Conservation (phyloP, 495 filamentous ascomycete genomes). For the Talaromyces liani region DNA sequence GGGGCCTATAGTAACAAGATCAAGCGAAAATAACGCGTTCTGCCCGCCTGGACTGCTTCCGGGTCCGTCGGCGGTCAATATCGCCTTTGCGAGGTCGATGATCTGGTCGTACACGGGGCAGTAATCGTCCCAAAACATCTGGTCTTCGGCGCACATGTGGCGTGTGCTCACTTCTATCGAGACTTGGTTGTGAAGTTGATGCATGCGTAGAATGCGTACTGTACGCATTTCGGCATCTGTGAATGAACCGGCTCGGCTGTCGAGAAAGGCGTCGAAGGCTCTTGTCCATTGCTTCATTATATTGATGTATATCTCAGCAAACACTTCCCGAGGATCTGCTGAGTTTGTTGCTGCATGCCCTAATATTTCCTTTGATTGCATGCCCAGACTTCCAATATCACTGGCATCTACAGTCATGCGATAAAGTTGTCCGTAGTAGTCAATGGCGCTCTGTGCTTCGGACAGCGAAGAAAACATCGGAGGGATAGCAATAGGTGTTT, state of each 20-base stretch:
- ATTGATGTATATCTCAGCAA: not conserved
- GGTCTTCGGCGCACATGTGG: not conserved
- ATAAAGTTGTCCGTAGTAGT: constrained; percentile 1
- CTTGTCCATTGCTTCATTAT: constrained; percentile 1
- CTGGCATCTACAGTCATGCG: not conserved
- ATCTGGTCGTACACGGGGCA: constrained; percentile 8
- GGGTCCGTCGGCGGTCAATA: not conserved
- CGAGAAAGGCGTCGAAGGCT: constrained; percentile 1
- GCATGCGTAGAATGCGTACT: not conserved
- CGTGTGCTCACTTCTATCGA: constrained; percentile 2
- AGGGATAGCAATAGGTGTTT: not conserved
- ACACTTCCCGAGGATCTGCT: not conserved
- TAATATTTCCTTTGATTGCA: not conserved
- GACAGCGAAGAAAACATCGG: not conserved
- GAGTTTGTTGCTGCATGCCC: not conserved
- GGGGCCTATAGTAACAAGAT: not conserved
- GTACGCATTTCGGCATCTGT: not conserved
- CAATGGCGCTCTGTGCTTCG: not conserved
- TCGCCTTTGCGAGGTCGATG: constrained; percentile 15
- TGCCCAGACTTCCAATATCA: not conserved
- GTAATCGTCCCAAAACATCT: constrained; percentile 5
- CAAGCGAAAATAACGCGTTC: constrained; percentile 1
- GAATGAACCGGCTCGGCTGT: not conserved
- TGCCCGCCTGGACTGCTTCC: not conserved
- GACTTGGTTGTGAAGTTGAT: constrained; percentile 1